These are phyloP conservation scores for Zygoascus sp. DNA, from an alignment of 1,139 yeast species.

Conservation along the genomic window DNA sequence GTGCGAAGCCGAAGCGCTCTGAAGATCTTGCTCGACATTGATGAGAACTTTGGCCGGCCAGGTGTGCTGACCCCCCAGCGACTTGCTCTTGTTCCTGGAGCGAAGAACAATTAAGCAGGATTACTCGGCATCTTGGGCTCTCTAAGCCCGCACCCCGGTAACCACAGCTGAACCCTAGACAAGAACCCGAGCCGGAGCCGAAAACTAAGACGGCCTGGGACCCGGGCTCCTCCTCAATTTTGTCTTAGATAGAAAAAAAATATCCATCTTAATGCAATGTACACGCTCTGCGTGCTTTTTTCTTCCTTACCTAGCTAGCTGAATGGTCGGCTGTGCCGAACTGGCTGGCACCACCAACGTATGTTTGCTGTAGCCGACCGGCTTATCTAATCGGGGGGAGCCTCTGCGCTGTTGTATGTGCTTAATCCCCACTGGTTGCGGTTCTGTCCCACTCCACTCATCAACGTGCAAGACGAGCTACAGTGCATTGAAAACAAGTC, in stretches of 20 bases:
- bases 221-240: background rate
- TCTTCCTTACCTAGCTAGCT: background rate
- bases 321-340: background rate
- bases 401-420: no score
- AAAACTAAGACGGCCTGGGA: background rate
- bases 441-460: background rate
- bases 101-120: background rate
- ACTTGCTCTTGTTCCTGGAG: constrained; percentile 28
- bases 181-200: no score
- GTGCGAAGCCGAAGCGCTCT: constrained; percentile 42
- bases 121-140: no score
- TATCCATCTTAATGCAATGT: no score
- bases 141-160: no score
- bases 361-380: background rate
- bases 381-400: background rate
- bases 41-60: constrained; percentile 43
- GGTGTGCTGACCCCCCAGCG: constrained; percentile 32
- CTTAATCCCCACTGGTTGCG: background rate
- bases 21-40: constrained; percentile 42
- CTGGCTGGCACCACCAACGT: background rate
- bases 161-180: no score
- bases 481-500: background rate
- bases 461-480: background rate
- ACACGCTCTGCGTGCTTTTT: no score
- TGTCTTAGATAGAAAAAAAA: background rate